Base-by-base conservation (phyloP, 148 eudicot genomes). In the Fagopyrum homotropicum region DNA sequence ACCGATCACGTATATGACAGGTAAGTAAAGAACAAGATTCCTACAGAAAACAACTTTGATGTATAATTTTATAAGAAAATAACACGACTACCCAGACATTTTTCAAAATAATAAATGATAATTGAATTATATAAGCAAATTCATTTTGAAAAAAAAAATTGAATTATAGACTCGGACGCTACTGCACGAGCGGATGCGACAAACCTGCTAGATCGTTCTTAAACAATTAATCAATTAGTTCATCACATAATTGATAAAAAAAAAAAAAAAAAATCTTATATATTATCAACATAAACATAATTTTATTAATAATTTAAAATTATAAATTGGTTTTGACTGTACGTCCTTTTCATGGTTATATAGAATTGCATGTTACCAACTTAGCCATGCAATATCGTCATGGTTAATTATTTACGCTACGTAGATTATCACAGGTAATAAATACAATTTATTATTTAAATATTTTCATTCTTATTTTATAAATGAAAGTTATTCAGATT, bases 161-260 rank as follows among this genome's bases (percentile, higher is more conserved):
- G 8, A 66, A 5, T 40, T 66, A 66, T 66, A 40, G 30, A 40
- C 46, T 66, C 43, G 71, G 71, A 66, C 71, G 12, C 71, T 66
- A 35, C 46, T 66, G 71, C 71, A 66, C 71, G 71, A 66, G 71
- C 71, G 47, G 71, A n/a, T 7, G 71, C 71, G 71, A 66, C 71
- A 66, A 66, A 66, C 71, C 71, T 66, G 71, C 71, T 5, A 43
- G 71, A 66, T 66, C 71, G 71, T 66, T 66, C 71, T 40, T 66
- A 66, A 66, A 66, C 71, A 19, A 35, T 66, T 9, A 40, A 40
- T 66, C 30, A 66, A 66, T 15, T 15, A 66, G 10, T 60, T 22
- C 47, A 43, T 14, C 43, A 40, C n/a, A 64, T 64, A 11, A 40
- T 35, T 0, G 29, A 30, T 35, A 63, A 35, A 35, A 64, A 29